Evolutionary conservation across 805 yeast species (phyloP).

Genomic region (Candida coquimbonensis): DNA sequence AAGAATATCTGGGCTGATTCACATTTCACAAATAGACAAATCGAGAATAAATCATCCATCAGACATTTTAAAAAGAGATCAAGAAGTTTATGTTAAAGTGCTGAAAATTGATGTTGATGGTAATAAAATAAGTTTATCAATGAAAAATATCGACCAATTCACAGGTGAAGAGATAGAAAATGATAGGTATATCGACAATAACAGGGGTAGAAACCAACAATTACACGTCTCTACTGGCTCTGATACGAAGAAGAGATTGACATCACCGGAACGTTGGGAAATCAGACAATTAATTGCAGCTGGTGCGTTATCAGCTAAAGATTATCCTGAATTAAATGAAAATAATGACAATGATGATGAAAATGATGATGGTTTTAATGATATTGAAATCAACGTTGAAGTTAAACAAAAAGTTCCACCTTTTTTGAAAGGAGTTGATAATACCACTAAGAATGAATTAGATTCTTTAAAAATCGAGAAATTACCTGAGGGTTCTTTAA

Average conservation of each 20-base stretch:
- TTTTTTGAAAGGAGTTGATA: conserved; percentile 52
- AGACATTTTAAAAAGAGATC: conserved; percentile 49
- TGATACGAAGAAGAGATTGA: conserved; percentile 38
- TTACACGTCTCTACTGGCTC: conserved; percentile 8
- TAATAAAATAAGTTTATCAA: conserved; percentile 48
- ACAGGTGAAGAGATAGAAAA: conserved; percentile 40
- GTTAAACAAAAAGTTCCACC: conserved; percentile 62
- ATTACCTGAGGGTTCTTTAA: conserved; percentile 74
- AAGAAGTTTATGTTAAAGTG: conserved; percentile 61
- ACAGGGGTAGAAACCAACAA: conserved; percentile 10
- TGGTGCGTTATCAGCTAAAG: conserved; percentile 62
- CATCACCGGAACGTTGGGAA: conserved; percentile 92
- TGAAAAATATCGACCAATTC: conserved; percentile 67
- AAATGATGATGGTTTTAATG: conserved; percentile 22
- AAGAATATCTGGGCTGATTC: conserved; percentile 58
- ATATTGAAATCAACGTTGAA: conserved; percentile 64
- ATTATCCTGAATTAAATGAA: conserved; percentile 57
- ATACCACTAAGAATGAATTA: conserved; percentile 15
- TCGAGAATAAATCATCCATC: conserved; percentile 47
- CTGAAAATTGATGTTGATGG: conserved; percentile 41
- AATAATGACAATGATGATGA: conserved; percentile 16
- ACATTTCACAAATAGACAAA: conserved; percentile 60
- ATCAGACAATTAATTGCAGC: conserved; percentile 73
- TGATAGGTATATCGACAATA: not conserved
- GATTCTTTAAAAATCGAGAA: conserved; percentile 51